These are phyloP conservation scores for Pseudogymnoascus sp. DNA, from an alignment of 2,329 filamentous ascomycete genomes.

Conservation along the genomic window DNA sequence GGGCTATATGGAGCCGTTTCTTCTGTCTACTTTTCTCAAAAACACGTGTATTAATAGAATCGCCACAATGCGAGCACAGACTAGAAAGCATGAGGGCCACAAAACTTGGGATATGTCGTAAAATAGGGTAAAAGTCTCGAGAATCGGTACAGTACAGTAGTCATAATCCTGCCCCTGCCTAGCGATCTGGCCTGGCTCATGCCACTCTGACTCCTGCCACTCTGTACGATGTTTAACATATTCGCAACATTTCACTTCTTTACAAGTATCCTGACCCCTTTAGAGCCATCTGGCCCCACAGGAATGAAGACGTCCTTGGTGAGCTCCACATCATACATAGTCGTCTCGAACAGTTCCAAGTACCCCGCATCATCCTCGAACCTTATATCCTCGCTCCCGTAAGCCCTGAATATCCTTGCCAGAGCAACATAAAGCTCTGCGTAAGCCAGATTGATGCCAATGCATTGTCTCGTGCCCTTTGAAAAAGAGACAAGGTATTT, in stretches of 20 bases:
- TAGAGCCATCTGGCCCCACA: slow-evolving; percentile 8
- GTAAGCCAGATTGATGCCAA: slow-evolving; percentile 30
- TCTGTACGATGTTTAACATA: background rate
- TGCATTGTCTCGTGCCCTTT: slow-evolving; percentile 36
- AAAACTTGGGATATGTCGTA: background rate
- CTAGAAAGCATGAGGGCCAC: background rate
- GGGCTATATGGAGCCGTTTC: too few species aligned
- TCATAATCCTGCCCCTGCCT: background rate
- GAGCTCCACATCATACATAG: slow-evolving; percentile 18
- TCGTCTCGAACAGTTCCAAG: slow-evolving; percentile 26
- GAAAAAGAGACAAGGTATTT: slow-evolving; percentile 37
- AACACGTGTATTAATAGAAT: too few species aligned
- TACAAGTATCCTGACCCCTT: slow-evolving; percentile 15
- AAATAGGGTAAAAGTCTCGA: background rate
- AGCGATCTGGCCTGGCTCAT: background rate
- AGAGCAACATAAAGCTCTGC: slow-evolving; percentile 19
- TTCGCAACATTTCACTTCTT: background rate
- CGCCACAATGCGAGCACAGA: background rate
- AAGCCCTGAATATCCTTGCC: slow-evolving; percentile 14
- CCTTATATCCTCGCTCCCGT: slow-evolving; percentile 16
- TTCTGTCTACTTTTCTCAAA: too few species aligned
- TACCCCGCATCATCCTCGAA: slow-evolving; percentile 18
- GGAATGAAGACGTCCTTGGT: slow-evolving; percentile 19
- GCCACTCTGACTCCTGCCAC: background rate
- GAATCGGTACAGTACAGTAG: background rate